Percentiles rank a stretch among this genome's conserved stretches.
These are phyloP conservation scores for Cutaneotrichosporon curvatum DNA, from an alignment of 1,284 basidiomycete species.

Conservation along the genomic window DNA sequence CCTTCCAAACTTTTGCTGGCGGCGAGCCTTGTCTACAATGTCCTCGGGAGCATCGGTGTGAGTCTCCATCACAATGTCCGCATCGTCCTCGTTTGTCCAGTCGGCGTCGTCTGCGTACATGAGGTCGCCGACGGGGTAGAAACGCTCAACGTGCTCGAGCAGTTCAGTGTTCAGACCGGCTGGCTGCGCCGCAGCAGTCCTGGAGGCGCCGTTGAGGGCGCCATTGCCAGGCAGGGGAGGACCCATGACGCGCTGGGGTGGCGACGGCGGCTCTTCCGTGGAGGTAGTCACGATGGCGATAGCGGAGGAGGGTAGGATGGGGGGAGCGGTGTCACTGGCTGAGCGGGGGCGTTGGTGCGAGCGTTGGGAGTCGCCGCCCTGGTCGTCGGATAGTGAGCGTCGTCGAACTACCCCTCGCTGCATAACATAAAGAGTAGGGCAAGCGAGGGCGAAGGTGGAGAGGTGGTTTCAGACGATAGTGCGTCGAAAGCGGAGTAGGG, in stretches of 20 bases:
- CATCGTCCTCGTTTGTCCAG: conserved; percentile 19
- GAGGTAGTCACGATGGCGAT: neutral
- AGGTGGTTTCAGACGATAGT: neutral
- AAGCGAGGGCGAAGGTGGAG: neutral
- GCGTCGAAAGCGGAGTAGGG: no score
- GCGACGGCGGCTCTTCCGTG: neutral
- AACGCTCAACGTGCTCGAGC: conserved; percentile 5
- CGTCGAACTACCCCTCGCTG: conserved; percentile 20
- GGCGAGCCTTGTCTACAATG: neutral
- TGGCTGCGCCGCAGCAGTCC: no score
- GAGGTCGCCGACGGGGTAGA: conserved; percentile 18
- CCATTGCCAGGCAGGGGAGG: conserved; percentile 7
- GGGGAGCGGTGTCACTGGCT: conserved; percentile 1
- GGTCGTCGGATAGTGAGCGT: conserved; percentile 9
- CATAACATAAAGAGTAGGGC: neutral
- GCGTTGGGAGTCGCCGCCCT: neutral
- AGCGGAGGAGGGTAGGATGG: neutral
- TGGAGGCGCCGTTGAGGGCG: conserved; percentile 2
- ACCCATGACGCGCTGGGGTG: conserved; percentile 8
- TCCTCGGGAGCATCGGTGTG: neutral
- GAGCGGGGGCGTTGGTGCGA: conserved; percentile 3
- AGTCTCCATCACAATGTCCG: neutral
- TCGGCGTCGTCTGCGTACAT: conserved; percentile 41
- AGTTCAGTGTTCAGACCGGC: neutral
- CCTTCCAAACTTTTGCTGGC: conserved; percentile 20